Base-by-base conservation (phyloP, 1,284 basidiomycete species). In the Pseudozyma hubeiensis region DNA sequence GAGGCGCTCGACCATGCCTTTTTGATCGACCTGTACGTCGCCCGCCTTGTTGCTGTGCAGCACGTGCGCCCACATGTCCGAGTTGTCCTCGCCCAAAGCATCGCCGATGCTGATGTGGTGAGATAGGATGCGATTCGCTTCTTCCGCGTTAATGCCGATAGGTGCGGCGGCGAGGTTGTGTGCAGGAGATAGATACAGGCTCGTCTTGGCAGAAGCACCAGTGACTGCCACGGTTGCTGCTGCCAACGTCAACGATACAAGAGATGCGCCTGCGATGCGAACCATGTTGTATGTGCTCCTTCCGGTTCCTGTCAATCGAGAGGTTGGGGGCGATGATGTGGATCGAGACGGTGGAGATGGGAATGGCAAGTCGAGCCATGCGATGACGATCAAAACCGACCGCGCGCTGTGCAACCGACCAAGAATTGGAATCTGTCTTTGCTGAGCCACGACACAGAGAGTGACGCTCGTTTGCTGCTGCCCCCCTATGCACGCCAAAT, bases 121-220 rank as follows among this genome's bases (percentile, higher is more conserved):
- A 24, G 64, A 62, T 17, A 78, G 64, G n/a, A 75, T 51, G 35
- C 53, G 50, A 37, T 73, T 40, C 9, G 71, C 73, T 55, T 78
- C 64, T 16, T 66, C 45, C 14, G 73, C 52, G 35, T 41, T 55
- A 54, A 75, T 49, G 30, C 30, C 35, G 54, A 71, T 55, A 8
- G 60, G 67, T 19, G 59, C 64, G 29, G 49, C 64, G 16, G 49
- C 51, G 14, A 59, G 33, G 30, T 56, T 46, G 48, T 62, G 49
- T 6, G 66, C 62, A 9, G 71, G 66, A 16, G 67, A 71, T n/a
- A 71, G 72, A 37, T 61, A 75, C 46, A 75, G 59, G 43, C 49
- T 74, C 5, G 71, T 69, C 56, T 61, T 69, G 34, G 71, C 71
- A 0, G 63, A 52, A 9, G 44, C 57, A 11, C 40, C 29, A 11